phyloP scores from a whole-genome alignment of 1,284 basidiomycete species.

The Stereum hirsutum region DNA sequence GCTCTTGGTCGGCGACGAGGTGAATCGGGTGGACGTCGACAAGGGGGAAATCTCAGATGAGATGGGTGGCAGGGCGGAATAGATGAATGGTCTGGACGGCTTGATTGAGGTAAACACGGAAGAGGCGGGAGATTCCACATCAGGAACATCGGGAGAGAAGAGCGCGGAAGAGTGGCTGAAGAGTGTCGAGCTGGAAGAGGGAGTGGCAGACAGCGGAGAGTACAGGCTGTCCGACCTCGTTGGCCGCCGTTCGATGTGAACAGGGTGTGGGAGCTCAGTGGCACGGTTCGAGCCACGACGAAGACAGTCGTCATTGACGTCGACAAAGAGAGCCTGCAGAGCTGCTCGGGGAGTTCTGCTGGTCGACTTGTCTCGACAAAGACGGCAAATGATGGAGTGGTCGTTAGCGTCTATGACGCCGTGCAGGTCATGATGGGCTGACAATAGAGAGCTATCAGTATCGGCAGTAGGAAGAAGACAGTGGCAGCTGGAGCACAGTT shows the following conservation, averaged over 20 bases:
- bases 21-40: not conserved
- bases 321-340: slow-evolving; percentile 8
- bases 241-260: too few relatives aligned
- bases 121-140: slow-evolving; percentile 10
- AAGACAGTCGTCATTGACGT: slow-evolving; percentile 13
- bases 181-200: slow-evolving; percentile 9
- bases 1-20: slow-evolving; percentile 14
- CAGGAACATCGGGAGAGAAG: slow-evolving; percentile 1
- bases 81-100: slow-evolving; percentile 1
- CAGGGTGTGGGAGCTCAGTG: slow-evolving; percentile 11
- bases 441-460: slow-evolving; percentile 13
- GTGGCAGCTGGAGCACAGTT: slow-evolving; percentile 27
- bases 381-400: slow-evolving; percentile 23
- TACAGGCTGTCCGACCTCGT: too few relatives aligned
- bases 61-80: not conserved
- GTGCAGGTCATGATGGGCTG: slow-evolving; percentile 18
- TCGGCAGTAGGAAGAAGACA: slow-evolving; percentile 25
- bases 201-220: slow-evolving; percentile 16
- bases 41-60: slow-evolving; percentile 2
- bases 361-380: slow-evolving; percentile 24
- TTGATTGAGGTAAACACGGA: slow-evolving; percentile 2
- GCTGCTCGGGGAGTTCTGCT: too few relatives aligned
- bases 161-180: slow-evolving; percentile 4
- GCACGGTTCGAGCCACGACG: slow-evolving; percentile 16
- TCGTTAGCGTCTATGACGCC: slow-evolving; percentile 21